These are phyloP conservation scores for Corallochytrium limacisporum DNA, from an alignment of 78 protist genomes.

Conservation along the genomic window DNA sequence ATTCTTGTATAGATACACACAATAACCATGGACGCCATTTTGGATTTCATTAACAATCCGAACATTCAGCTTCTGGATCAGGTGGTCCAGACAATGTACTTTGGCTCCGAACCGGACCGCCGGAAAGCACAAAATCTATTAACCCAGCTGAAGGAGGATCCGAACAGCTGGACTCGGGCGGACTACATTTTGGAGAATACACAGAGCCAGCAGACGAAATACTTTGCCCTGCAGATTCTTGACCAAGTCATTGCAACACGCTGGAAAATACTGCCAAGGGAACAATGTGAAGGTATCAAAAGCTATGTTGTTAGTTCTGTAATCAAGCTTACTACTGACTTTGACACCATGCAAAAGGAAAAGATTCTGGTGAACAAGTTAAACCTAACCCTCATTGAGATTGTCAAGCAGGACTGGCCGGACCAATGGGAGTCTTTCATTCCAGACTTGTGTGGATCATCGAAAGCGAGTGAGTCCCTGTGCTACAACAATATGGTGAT, in stretches of 20 bases:
- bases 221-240: slow-evolving; percentile 55
- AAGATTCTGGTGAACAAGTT: not conserved
- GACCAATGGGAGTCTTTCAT: slow-evolving; percentile 85
- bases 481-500: slow-evolving; percentile 92
- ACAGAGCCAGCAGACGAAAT: slow-evolving; percentile 16
- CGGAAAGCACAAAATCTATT: slow-evolving; percentile 24
- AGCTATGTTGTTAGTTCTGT: slow-evolving; percentile 59
- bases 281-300: slow-evolving; percentile 52
- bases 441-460: slow-evolving; percentile 70
- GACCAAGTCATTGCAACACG: slow-evolving; percentile 42
- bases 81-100: not conserved
- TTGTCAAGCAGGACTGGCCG: slow-evolving; percentile 97
- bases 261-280: slow-evolving; percentile 78
- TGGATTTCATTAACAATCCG: not conserved
- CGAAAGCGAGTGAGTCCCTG: slow-evolving; percentile 61
- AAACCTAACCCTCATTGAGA: slow-evolving; percentile 27
- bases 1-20: too few species aligned
- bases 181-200: slow-evolving; percentile 59
- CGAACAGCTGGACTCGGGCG: slow-evolving; percentile 82
- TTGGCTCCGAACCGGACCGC: not conserved
- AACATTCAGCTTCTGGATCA: not conserved
- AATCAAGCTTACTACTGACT: slow-evolving; percentile 45
- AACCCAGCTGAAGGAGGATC: slow-evolving; percentile 53
- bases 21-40: too few species aligned
- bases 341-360: slow-evolving; percentile 10